Percentiles rank a stretch among this genome's conserved stretches.
phyloP scores from a whole-genome alignment of 1,284 basidiomycete genomes.

The Irpex lacteus region DNA sequence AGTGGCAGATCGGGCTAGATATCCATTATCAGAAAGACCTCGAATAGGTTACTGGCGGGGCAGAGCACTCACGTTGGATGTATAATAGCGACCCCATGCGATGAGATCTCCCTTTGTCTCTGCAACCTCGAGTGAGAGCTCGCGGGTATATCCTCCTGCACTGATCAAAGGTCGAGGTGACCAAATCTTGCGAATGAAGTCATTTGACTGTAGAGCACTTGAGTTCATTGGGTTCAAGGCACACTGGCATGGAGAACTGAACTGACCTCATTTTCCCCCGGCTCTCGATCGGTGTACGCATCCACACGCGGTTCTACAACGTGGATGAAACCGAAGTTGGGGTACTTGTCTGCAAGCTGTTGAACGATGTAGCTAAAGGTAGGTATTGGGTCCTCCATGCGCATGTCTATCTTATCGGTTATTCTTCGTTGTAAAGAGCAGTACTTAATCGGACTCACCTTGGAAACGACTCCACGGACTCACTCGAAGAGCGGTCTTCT shows the following conservation, averaged over 20 bases:
- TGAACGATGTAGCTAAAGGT: not conserved
- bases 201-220: constrained; percentile 23
- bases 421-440: not conserved
- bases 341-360: constrained; percentile 28
- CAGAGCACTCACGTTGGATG: constrained; percentile 35
- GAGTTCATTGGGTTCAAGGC: not conserved
- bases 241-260: not conserved
- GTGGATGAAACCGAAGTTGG: constrained; percentile 55
- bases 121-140: constrained; percentile 22
- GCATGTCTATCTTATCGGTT: not conserved
- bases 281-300: constrained; percentile 17
- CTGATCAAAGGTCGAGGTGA: constrained; percentile 25
- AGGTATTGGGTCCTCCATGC: not conserved
- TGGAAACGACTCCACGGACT: constrained; percentile 51
- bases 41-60: not conserved
- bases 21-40: not conserved
- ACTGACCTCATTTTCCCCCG: constrained; percentile 13
- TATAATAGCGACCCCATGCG: constrained; percentile 45
- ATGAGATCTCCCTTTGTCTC: constrained; percentile 35
- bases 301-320: constrained; percentile 37
- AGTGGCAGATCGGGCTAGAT: not conserved
- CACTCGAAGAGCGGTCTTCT: not conserved
- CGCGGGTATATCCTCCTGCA: constrained; percentile 33
- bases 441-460: constrained; percentile 31
- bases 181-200: constrained; percentile 30